Base-by-base conservation (phyloP, 768 basidiomycete species). In the Asterophora lycoperdoides region DNA sequence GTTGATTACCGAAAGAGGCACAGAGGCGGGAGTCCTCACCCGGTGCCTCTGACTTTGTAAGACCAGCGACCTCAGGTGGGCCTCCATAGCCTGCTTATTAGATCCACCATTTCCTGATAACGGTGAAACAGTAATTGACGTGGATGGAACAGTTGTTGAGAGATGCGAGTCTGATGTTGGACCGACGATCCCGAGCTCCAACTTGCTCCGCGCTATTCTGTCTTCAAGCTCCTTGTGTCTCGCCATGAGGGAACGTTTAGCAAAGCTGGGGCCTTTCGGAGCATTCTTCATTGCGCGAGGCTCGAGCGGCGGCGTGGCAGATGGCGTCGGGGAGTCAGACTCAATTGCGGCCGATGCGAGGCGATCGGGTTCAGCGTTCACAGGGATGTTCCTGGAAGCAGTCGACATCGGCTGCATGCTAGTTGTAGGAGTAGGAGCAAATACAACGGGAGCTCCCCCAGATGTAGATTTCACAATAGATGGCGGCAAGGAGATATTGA, bases 151-250 rank as follows among this genome's bases (percentile, higher is more conserved):
- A n/a, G 39, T 18, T 13, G 36, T 40, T 6, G 36, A 29, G 40
- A 34, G 34, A 7, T 51, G 40, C 32, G 49, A 15, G 17, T 28
- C 14, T 14, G 20, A 18, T 8, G 43, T 10, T 9, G 33, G 17
- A 8, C 44, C 20, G 41, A 41, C 8, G 14, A 56, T 38, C 30
- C 47, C 66, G 20, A 72, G 59, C 57, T 75, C 73, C 51, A 60
- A 28, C 55, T 68, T 71, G 38, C 64, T 67, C 49, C 59, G 58
- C 3, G 69, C 60, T 35, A 76, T 73, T 47, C 65, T 62, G 48
- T 73, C 71, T 54, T 77, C 73, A 23, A 76, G 57, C 30, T 76
- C 75, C 61, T 68, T 75, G 44, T 74, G 71, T 50, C 70, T 62
- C 7, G 69, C 72, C 23, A 71, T 34, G 13, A 75, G 62, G 14